phyloP scores from a whole-genome alignment of 2,329 filamentous ascomycete genomes.

The Colletotrichum costaricense region DNA sequence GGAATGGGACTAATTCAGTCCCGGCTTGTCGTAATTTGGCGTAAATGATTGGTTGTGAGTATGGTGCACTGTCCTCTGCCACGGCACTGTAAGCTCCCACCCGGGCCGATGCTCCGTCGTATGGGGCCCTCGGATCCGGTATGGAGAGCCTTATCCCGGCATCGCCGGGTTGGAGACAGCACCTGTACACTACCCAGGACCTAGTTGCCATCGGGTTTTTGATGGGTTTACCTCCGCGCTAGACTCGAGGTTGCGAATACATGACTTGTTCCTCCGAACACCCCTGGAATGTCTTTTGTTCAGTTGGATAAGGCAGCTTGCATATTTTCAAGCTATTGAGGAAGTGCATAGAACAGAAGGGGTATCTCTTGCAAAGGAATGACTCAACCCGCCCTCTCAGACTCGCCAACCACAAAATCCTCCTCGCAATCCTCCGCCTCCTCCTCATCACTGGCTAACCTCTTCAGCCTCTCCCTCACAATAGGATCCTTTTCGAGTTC shows the following conservation, averaged over 20 bases:
- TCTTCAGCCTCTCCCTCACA: slow-evolving; percentile 54
- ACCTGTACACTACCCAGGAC: neutral
- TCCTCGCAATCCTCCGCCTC: slow-evolving; percentile 35
- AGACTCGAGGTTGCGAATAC: neutral
- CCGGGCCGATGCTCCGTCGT: neutral
- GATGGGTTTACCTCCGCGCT: neutral
- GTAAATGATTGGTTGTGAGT: neutral
- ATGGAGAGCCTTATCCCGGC: neutral
- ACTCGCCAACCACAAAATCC: neutral
- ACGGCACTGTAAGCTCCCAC: neutral
- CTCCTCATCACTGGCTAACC: slow-evolving; percentile 51
- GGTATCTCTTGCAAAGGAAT: slow-evolving; percentile 26
- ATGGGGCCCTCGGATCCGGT: neutral
- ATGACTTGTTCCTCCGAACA: neutral
- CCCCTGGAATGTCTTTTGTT: too few species aligned
- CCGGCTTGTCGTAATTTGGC: neutral
- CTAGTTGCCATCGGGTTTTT: neutral
- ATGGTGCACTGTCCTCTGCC: neutral
- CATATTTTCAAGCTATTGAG: neutral
- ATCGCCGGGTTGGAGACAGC: neutral
- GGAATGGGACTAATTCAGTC: neutral
- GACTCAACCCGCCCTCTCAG: slow-evolving; percentile 4
- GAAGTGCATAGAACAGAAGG: neutral
- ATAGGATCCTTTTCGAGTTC: slow-evolving; percentile 65
- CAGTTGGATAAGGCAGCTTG: too few species aligned